Conservation (phyloP, 1,284 basidiomycete species). For the Lentinula novae-zelandiae region DNA sequence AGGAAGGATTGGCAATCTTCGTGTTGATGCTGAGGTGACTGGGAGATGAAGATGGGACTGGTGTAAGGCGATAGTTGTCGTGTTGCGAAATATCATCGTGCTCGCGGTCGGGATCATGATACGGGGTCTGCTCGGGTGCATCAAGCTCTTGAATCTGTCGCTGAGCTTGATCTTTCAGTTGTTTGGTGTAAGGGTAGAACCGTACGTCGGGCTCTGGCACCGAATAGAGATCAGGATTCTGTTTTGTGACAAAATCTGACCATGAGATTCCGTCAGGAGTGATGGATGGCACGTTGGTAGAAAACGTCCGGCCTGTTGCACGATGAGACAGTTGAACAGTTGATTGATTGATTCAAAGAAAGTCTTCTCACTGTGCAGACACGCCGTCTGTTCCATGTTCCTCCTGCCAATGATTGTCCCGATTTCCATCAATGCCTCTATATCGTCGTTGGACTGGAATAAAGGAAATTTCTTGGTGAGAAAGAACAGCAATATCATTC, state of each 20-base stretch:
- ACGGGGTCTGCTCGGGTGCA: background rate
- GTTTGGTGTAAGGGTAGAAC: conserved; percentile 49
- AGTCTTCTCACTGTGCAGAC: conserved; percentile 77
- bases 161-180: conserved; percentile 10
- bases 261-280: conserved; percentile 65
- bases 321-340: background rate
- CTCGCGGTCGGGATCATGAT: background rate
- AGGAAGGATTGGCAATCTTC: conserved; percentile 23
- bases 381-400: conserved; percentile 84
- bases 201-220: conserved; percentile 48
- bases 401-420: conserved; percentile 82
- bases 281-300: conserved; percentile 80
- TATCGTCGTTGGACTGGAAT: conserved; percentile 93
- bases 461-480: conserved; percentile 91
- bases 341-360: conserved; percentile 9
- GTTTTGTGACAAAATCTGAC: conserved; percentile 67
- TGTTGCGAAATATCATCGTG: background rate
- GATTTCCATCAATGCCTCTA: conserved; percentile 95
- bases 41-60: conserved; percentile 9
- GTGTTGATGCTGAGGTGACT: conserved; percentile 10
- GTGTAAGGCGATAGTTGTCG: background rate
- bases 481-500: conserved; percentile 91
- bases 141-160: conserved; percentile 6
- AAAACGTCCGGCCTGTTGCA: conserved; percentile 73
- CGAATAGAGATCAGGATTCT: conserved; percentile 72